Base-by-base conservation (phyloP, 2,329 filamentous ascomycete species). In the Paecilomyces formosus region DNA sequence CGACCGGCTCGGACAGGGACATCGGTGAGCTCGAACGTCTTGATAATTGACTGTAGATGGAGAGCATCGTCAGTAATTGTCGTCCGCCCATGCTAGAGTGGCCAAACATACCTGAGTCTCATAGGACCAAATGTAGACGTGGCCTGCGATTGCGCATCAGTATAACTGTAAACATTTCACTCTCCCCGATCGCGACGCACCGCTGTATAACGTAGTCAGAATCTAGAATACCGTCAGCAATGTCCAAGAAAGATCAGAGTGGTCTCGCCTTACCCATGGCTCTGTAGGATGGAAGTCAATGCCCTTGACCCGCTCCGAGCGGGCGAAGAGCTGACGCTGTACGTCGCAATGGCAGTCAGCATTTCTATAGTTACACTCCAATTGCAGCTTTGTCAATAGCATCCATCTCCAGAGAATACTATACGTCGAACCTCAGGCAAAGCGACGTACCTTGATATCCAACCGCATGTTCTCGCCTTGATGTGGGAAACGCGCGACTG, bases 41-140 rank as follows among this genome's bases (percentile, higher is more conserved):
- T 97, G 78, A 99, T 91, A 63, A 97, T 92, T 63, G 92, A 89
- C 78, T 86, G 97, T 92, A 63, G 92, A 89, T 77, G 86, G 63
- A 61, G 57, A 57, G 56, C 12, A 63, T 9, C 30, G 59, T 74
- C 55, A 72, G 67, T 55, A 30, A 21, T 12, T 15, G 8, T n/a
- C 57, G 24, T 45, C 12, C 22, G 21, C 9, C 3, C 31, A 3
- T 5, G 52, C 11, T 31, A 24, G 9, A 55, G 39, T n/a, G 30
- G 18, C 15, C 11, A 21, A 50, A 33, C 72, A 60, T 74, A 82
- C 81, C 75, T 96, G 92, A 55, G 92, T 95, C 78, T 96, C 93
- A 77, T 96, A 96, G 33, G 93, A 97, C 92, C 94, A 97, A 74
- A 99, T 97, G 81, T 97, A 95, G 74, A 96, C 94, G 81, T 97